A percentile compares a stretch with the other conserved stretches of the same genome.
Evolutionary conservation across 345 rosid species (phyloP).

Genomic region (Eucalyptus polyanthemos): DNA sequence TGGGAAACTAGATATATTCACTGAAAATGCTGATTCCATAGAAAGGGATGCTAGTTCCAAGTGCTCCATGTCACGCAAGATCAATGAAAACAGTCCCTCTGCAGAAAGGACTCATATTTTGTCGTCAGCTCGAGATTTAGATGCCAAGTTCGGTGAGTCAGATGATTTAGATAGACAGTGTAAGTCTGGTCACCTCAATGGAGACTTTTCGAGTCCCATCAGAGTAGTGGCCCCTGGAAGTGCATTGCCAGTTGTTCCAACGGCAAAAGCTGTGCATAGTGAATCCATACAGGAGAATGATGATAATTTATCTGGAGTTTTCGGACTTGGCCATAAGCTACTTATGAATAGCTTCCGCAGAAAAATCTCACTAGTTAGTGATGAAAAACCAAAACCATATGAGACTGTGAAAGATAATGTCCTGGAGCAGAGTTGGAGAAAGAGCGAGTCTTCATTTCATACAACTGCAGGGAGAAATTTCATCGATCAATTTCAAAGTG

Average conservation of each 20-base stretch:
- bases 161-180: background rate
- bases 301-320: slow-evolving; percentile 29
- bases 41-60: slow-evolving; percentile 4
- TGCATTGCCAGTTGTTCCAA: slow-evolving; percentile 7
- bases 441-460: slow-evolving; percentile 2
- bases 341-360: slow-evolving; percentile 45
- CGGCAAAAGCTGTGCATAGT: slow-evolving; percentile 2
- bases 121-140: background rate
- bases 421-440: slow-evolving; percentile 16
- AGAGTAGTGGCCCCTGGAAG: slow-evolving; percentile 9
- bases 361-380: slow-evolving; percentile 30
- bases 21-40: slow-evolving; percentile 9
- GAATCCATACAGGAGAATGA: slow-evolving; percentile 19
- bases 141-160: background rate
- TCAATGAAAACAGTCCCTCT: background rate
- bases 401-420: slow-evolving; percentile 12
- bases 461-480: slow-evolving; percentile 4
- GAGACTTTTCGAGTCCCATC: background rate
- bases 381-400: slow-evolving; percentile 20
- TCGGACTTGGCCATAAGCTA: slow-evolving; percentile 58
- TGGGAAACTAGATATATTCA: slow-evolving; percentile 5
- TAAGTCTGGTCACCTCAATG: background rate
- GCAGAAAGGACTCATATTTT: background rate
- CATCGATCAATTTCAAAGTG: slow-evolving; percentile 19
- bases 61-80: background rate